phyloP scores from a whole-genome alignment of 768 basidiomycete species.

The Postia placenta region DNA sequence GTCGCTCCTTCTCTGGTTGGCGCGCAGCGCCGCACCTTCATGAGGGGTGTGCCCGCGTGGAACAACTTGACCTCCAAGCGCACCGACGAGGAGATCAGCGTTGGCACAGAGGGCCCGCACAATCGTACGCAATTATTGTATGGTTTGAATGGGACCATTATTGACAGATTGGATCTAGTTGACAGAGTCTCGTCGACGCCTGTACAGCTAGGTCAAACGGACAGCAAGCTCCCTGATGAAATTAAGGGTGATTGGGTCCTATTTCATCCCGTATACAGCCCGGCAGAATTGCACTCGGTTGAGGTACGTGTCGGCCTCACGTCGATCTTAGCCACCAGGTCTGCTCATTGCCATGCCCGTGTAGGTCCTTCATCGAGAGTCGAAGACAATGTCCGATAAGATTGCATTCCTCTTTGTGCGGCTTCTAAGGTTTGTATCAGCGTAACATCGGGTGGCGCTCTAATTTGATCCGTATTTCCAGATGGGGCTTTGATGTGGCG shows the following conservation, averaged over 20 bases:
- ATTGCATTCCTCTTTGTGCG: slow-evolving; percentile 60
- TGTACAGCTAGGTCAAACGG: no score
- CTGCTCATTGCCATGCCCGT: neutral
- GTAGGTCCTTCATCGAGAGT: slow-evolving; percentile 65
- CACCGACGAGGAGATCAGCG: slow-evolving; percentile 3
- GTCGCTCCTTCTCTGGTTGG: slow-evolving; percentile 7
- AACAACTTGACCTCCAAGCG: neutral
- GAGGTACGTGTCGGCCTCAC: slow-evolving; percentile 37
- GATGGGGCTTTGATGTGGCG: slow-evolving; percentile 75
- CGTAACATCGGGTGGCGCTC: no score
- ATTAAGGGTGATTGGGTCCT: slow-evolving; percentile 78
- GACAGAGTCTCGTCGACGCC: no score
- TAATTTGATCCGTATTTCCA: slow-evolving; percentile 15
- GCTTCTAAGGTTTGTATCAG: slow-evolving; percentile 41
- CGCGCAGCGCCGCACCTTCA: slow-evolving; percentile 1
- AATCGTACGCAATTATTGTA: slow-evolving; percentile 19
- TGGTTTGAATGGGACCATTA: neutral
- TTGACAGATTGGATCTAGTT: no score
- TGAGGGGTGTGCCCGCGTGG: neutral
- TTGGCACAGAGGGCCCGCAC: slow-evolving; percentile 32
- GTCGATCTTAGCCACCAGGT: neutral
- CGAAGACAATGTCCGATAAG: slow-evolving; percentile 67
- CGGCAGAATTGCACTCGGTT: slow-evolving; percentile 65
- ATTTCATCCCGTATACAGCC: slow-evolving; percentile 87
- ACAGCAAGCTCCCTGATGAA: no score